These are phyloP conservation scores for Tetracentron sinense DNA, from an alignment of 164 flowering plant genomes.

Conservation along the genomic window DNA sequence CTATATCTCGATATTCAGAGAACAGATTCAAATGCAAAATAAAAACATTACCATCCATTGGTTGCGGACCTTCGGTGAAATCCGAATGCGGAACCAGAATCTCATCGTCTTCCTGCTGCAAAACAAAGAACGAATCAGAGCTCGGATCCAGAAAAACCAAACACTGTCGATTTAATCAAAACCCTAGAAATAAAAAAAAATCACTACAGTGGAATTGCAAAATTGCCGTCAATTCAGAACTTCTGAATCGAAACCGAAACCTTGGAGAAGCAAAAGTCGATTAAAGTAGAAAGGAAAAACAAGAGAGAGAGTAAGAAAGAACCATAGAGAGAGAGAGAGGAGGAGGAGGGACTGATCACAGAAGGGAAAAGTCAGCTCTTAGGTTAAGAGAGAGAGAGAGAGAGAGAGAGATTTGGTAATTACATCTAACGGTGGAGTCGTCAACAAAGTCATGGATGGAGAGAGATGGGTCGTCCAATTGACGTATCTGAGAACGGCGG, in stretches of 20 bases:
- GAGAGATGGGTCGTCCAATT: constrained; percentile 30
- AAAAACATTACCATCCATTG: constrained; percentile 53
- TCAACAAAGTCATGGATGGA: constrained; percentile 80
- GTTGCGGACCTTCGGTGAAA: constrained; percentile 68
- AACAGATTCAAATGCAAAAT: background rate
- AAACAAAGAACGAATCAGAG: constrained; percentile 22
- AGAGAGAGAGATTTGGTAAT: background rate
- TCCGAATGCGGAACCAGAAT: constrained; percentile 88
- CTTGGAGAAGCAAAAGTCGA: no score
- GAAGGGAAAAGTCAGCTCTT: no score
- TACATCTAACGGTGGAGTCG: constrained; percentile 73
- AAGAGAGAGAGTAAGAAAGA: background rate
- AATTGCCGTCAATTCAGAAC: background rate
- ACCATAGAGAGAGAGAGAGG: background rate
- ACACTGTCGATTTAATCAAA: constrained; percentile 23
- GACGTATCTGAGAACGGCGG: constrained; percentile 30
- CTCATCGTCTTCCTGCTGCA: constrained; percentile 89
- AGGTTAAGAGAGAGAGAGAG: background rate
- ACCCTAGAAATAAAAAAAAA: constrained; percentile 32
- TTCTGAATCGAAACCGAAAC: constrained; percentile 11
- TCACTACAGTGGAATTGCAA: constrained; percentile 3
- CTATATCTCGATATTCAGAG: background rate
- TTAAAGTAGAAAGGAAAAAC: no score
- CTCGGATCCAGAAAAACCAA: constrained; percentile 23
- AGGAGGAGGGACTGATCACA: no score